A percentile compares a stretch with the other conserved stretches of the same genome.
phyloP scores from a whole-genome alignment of 2,329 filamentous ascomycete genomes.

The Ophiostoma quercus region DNA sequence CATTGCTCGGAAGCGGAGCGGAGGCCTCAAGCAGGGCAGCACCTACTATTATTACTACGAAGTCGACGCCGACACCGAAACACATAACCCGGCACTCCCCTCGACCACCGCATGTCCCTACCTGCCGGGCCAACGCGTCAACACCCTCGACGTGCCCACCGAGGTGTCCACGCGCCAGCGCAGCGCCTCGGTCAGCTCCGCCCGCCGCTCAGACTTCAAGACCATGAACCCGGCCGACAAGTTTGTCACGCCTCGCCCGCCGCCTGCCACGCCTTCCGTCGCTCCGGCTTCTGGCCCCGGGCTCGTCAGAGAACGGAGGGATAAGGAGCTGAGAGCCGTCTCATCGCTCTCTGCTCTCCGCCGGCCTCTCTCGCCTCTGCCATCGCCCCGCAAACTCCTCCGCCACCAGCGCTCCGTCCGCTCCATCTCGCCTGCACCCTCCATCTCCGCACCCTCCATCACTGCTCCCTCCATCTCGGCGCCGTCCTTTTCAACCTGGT shows the following conservation, averaged over 20 bases:
- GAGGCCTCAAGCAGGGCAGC: constrained; percentile 83
- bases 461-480: neutral
- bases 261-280: constrained; percentile 39
- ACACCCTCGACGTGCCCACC: constrained; percentile 73
- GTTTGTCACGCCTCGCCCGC: constrained; percentile 63
- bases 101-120: constrained; percentile 77
- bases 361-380: constrained; percentile 11
- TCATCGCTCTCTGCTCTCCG: constrained; percentile 8
- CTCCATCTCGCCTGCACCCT: constrained; percentile 46
- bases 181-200: constrained; percentile 60
- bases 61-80: constrained; percentile 71
- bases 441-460: constrained; percentile 29
- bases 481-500: constrained; percentile 30
- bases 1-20: constrained; percentile 51
- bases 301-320: neutral
- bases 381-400: constrained; percentile 26
- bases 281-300: neutral
- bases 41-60: constrained; percentile 98
- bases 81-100: constrained; percentile 65
- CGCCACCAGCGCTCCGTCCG: constrained; percentile 39
- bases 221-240: constrained; percentile 76
- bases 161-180: constrained; percentile 58
- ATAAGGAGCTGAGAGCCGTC: neutral
- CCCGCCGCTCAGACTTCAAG: constrained; percentile 54
- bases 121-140: constrained; percentile 81